Percentiles rank a stretch among this genome's conserved stretches.
Evolutionary conservation across 768 basidiomycete genomes (phyloP).

Genomic region (Leccinum truebloodii): DNA sequence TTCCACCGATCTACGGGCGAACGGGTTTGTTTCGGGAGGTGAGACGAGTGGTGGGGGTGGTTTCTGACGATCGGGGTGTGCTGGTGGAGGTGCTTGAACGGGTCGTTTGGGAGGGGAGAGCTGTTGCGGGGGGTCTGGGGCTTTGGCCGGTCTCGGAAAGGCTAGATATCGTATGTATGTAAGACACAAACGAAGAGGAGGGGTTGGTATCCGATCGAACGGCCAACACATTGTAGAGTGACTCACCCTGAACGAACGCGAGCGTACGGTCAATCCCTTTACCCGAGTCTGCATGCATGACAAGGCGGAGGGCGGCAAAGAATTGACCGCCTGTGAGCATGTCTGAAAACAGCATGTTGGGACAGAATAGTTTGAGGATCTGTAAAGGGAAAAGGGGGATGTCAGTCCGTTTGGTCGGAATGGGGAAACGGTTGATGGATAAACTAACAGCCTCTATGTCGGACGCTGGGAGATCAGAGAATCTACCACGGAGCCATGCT

Average conservation of each 20-base stretch:
- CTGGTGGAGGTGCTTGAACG: slow-evolving; percentile 25
- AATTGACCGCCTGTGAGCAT: slow-evolving; percentile 68
- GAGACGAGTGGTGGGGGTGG: slow-evolving; percentile 21
- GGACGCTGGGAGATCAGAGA: slow-evolving; percentile 49
- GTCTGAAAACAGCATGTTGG: slow-evolving; percentile 52
- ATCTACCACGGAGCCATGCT: slow-evolving; percentile 76
- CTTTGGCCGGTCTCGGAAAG: slow-evolving; percentile 13
- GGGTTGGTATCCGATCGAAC: background rate
- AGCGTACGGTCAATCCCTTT: slow-evolving; percentile 62
- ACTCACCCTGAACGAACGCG: slow-evolving; percentile 75
- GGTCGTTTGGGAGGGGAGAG: slow-evolving; percentile 27
- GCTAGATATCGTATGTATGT: slow-evolving; percentile 13
- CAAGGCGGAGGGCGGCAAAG: slow-evolving; percentile 71
- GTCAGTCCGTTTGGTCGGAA: slow-evolving; percentile 2
- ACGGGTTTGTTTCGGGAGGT: slow-evolving; percentile 33
- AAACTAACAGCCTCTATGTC: slow-evolving; percentile 60
- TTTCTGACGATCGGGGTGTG: slow-evolving; percentile 30
- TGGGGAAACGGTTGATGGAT: background rate
- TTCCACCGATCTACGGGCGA: slow-evolving; percentile 26
- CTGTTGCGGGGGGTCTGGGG: slow-evolving; percentile 6
- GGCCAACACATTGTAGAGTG: background rate
- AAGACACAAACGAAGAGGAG: background rate
- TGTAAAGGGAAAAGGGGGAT: slow-evolving; percentile 25
- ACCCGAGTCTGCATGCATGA: slow-evolving; percentile 61
- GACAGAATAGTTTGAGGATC: slow-evolving; percentile 68